Base-by-base conservation (phyloP, 1,284 basidiomycete species). In the Gomphus sp. region DNA sequence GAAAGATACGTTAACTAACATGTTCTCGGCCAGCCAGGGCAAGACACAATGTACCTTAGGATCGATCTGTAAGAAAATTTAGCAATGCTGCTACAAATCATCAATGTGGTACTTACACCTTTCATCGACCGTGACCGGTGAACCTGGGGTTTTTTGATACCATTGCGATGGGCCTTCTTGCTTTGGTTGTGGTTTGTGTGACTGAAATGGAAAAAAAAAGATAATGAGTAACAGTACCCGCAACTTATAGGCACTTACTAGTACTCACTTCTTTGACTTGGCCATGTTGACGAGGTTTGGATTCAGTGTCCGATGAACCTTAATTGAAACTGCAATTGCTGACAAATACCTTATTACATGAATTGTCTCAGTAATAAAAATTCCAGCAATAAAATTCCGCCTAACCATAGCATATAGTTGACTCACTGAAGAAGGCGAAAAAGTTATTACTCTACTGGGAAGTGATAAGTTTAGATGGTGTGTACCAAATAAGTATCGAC, bases 131-230 rank as follows among this genome's bases (percentile, higher is more conserved):
- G 83, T 71, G 91, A 87, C 71, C 87, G 77, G 74, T 85, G 80
- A 65, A 83, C 82, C 74, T 81, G 77, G 60, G 90, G 87, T 73
- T 79, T 84, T 78, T 88, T 92, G 80, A 96, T 95, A 72, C 93
- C 96, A 80, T 99, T 99, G 66, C 90, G 86, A 83, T 99, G 96
- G 69, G 96, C 93, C 83, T 93, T 94, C 74, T 82, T 81, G 80
- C 69, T 89, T 80, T 96, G 93, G 82, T 96, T 96, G 83, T 96
- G 93, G 76, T 90, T 91, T 70, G 87, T 89, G 73, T 90, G 87
- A 69, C 89, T 91, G 45, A 62, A 47, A 37, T 22, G 22, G 63
- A 39, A 50, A 62, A 47, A 37, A 31, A 31, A 63, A 43, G 50
- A 9, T 56, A 3, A 25, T 44, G 34, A 60, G 44, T 66, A 56